Base-by-base conservation (phyloP, 176 grass and related monocot genomes). In the Oryza meyeriana region DNA sequence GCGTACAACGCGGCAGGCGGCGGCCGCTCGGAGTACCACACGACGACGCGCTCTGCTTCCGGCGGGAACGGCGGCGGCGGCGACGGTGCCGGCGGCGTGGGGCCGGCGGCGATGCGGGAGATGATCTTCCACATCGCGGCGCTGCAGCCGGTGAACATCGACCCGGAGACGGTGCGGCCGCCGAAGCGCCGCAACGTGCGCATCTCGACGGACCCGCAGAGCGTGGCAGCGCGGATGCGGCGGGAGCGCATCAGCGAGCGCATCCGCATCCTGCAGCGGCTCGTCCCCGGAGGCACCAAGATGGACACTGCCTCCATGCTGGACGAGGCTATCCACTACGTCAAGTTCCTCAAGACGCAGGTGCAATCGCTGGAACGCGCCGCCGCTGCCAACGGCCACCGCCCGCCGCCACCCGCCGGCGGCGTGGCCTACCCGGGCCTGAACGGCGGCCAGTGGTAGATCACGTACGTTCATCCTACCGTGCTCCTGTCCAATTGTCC, bases 241-340 rank as follows among this genome's bases (percentile, higher is more conserved):
- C 82, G 95, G 59, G 95, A 95, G 88, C 90, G 89, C 86, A 98
- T 98, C 85, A 98, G 95, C 79, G 95, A 98, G 88, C 90, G 92
- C 82, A 98, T 98, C 74, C 89, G 95, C 24, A 90, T 95, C 71
- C 92, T 98, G 75, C 95, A 95, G 87, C 84, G 82, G 25, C 89
- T 98, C 45, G 95, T 98, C 24, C 95, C 95, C 6, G 95, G 95
- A 0, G 95, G 95, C 8, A 98, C 92, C 48, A 98, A 95, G 90
- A 98, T 98, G 95, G 95, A 98, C 83, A 98, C 95, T 0, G 95
- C 95, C 3, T 98, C 95, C 30, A 98, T 98, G 95, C 87, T 98
- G 8, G 95, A 98, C 72, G 95, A 98, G 87, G 92, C 95, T 47
- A 95, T 98, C 82, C 88, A 98, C 80, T 98, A 98, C 86, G 92